These are phyloP conservation scores for Euryodendron excelsum DNA, from an alignment of 148 eudicot genomes.

Conservation along the genomic window DNA sequence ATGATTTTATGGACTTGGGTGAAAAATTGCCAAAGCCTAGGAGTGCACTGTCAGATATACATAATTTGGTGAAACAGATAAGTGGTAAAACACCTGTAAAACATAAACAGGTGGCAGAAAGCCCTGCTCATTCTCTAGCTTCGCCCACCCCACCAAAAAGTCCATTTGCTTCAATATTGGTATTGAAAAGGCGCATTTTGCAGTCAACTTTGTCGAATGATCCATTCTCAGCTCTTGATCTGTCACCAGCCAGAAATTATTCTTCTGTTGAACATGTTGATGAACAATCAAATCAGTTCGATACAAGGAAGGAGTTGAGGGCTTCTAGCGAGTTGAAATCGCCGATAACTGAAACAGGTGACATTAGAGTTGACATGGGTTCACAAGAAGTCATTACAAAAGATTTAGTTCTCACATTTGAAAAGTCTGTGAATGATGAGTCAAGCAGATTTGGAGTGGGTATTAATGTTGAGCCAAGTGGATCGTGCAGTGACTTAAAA, in stretches of 20 bases:
- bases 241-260: constrained; percentile 25
- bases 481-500: constrained; percentile 1
- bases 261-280: constrained; percentile 19
- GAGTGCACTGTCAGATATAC: constrained; percentile 26
- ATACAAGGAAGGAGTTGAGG: constrained; percentile 19
- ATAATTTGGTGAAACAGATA: constrained; percentile 26
- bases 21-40: constrained; percentile 22
- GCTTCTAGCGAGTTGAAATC: constrained; percentile 31
- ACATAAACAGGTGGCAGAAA: constrained; percentile 21
- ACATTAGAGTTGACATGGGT: constrained; percentile 14
- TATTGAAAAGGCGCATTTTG: constrained; percentile 42
- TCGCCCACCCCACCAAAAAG: constrained; percentile 50
- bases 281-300: constrained; percentile 26
- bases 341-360: constrained; percentile 19
- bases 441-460: constrained; percentile 7
- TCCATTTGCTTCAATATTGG: constrained; percentile 58
- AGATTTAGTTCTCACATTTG: constrained; percentile 17
- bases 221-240: constrained; percentile 44
- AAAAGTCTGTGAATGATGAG: constrained; percentile 8
- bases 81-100: constrained; percentile 27
- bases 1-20: constrained; percentile 23
- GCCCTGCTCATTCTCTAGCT: constrained; percentile 20
- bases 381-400: constrained; percentile 14
- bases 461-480: not conserved
- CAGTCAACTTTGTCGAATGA: constrained; percentile 39